A percentile compares a stretch with the other conserved stretches of the same genome.
These are phyloP conservation scores for Platanthera zijinensis DNA, from an alignment of 106 monocot genomes.

Conservation along the genomic window DNA sequence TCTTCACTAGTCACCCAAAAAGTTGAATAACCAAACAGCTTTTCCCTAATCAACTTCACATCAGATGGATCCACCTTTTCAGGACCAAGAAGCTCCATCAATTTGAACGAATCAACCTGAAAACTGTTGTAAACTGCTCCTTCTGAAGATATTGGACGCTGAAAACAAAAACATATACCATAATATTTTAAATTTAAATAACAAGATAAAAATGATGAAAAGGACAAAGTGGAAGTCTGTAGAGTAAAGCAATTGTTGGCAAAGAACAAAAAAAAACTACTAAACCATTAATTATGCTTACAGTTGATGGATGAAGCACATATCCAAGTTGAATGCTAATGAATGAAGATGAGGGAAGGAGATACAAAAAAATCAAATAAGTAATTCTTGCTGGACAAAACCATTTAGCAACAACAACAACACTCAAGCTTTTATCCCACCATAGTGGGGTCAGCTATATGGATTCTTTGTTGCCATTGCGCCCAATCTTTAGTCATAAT, in stretches of 20 bases:
- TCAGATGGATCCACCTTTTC: conserved; percentile 92
- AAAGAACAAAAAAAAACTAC: neutral
- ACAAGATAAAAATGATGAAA: neutral
- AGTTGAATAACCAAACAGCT: conserved; percentile 92
- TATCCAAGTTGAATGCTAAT: neutral
- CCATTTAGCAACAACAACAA: neutral
- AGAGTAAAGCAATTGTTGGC: conserved; percentile 3
- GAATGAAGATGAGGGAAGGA: neutral
- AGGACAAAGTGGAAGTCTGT: neutral
- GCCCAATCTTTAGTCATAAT: too few species aligned
- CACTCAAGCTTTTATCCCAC: too few species aligned
- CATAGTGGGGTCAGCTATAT: too few species aligned
- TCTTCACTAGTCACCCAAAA: conserved; percentile 97
- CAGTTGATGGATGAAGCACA: neutral
- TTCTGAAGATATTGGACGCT: conserved; percentile 47
- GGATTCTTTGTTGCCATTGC: too few species aligned
- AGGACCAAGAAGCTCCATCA: conserved; percentile 92
- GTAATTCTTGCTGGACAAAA: neutral
- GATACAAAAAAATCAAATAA: neutral
- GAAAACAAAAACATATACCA: conserved; percentile 8
- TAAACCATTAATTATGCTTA: neutral
- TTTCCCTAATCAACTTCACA: conserved; percentile 86
- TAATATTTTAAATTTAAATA: neutral
- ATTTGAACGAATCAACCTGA: conserved; percentile 84
- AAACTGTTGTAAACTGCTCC: conserved; percentile 63